A percentile compares a stretch with the other conserved stretches of the same genome.
Conservation (phyloP, 1,284 basidiomycete genomes). For the Xerocomus nothofagi region DNA sequence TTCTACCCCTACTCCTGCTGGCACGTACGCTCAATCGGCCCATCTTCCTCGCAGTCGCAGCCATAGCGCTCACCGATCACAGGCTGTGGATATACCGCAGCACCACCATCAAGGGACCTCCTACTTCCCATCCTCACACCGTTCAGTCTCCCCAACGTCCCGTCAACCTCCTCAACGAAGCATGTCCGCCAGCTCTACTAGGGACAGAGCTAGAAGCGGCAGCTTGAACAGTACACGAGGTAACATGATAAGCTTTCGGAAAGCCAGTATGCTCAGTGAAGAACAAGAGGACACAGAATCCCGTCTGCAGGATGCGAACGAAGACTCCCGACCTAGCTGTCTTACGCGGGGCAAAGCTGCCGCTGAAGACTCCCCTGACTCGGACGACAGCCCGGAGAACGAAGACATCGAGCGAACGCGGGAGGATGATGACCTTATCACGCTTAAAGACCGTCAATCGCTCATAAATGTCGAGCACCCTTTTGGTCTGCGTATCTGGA, state of each 20-base stretch:
- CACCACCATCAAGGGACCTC: constrained; percentile 65
- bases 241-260: constrained; percentile 43
- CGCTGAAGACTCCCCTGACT: constrained; percentile 34
- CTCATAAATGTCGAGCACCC: constrained; percentile 99
- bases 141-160: constrained; percentile 43
- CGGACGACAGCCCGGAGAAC: constrained; percentile 36
- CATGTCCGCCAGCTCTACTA: constrained; percentile 50
- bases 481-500: constrained; percentile 99
- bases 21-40: constrained; percentile 22
- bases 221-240: constrained; percentile 59
- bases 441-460: constrained; percentile 94
- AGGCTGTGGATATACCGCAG: constrained; percentile 49
- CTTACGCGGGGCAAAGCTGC: constrained; percentile 30
- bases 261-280: constrained; percentile 47
- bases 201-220: constrained; percentile 54
- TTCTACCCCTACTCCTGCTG: constrained; percentile 42
- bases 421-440: constrained; percentile 85
- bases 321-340: constrained; percentile 30
- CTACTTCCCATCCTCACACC: constrained; percentile 47
- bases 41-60: constrained; percentile 50
- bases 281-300: constrained; percentile 40
- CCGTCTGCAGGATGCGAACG: constrained; percentile 33
- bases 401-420: constrained; percentile 39
- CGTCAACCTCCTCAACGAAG: constrained; percentile 40
- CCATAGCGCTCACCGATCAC: constrained; percentile 48